phyloP scores from a whole-genome alignment of 345 rosid species.

The Rhodamnia rubescens region DNA sequence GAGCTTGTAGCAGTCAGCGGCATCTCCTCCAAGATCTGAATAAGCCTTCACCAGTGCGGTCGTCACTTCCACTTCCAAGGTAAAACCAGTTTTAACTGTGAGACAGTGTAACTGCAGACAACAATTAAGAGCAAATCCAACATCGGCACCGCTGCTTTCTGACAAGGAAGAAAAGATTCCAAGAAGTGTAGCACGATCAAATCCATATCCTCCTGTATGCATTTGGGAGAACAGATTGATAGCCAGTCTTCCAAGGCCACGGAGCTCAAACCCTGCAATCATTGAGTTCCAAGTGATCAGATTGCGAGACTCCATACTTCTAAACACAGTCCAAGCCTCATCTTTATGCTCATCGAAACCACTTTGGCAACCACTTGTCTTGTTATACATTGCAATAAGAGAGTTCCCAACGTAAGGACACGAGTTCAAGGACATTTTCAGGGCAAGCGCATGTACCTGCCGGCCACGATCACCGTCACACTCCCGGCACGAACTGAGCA shows the following conservation, averaged over 20 bases:
- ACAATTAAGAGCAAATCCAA: conserved; percentile 21
- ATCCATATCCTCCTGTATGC: conserved; percentile 38
- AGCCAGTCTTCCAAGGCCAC: conserved; percentile 33
- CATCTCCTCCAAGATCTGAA: conserved; percentile 48
- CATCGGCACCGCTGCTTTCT: conserved; percentile 11
- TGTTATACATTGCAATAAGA: conserved; percentile 63
- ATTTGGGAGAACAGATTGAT: conserved; percentile 36
- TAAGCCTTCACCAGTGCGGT: conserved; percentile 73
- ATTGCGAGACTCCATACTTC: conserved; percentile 28
- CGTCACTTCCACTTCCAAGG: conserved; percentile 46
- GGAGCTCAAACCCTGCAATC: conserved; percentile 52
- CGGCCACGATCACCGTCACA: conserved; percentile 28
- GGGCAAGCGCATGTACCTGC: conserved; percentile 59
- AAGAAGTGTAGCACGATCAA: conserved; percentile 66
- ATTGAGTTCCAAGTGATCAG: conserved; percentile 74
- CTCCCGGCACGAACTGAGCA: conserved; percentile 35
- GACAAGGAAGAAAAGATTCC: conserved; percentile 54
- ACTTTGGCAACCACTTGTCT: conserved; percentile 2
- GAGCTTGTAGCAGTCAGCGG: conserved; percentile 45
- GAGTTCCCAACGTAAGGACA: conserved; percentile 57
- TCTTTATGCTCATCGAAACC: conserved; percentile 4
- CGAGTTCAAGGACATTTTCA: conserved; percentile 44
- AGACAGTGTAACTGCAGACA: conserved; percentile 60
- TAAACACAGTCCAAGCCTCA: conserved; percentile 64
- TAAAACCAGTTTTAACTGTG: conserved; percentile 40